Evolutionary conservation across 2,329 filamentous ascomycete genomes (phyloP).

Genomic region (Coleophoma cylindrospora): DNA sequence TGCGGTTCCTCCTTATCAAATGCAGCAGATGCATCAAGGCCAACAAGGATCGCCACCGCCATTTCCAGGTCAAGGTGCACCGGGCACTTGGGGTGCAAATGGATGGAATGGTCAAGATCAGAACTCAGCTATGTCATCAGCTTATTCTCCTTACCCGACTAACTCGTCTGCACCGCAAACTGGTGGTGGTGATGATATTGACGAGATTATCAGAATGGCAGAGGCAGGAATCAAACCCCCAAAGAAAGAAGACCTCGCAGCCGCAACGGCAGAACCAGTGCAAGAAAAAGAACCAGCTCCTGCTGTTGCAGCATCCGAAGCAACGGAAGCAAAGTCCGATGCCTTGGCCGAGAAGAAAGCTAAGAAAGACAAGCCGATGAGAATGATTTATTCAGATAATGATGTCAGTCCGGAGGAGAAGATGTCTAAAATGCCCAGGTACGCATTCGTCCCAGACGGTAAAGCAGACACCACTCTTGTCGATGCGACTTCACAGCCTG

Average conservation of each 20-base stretch:
- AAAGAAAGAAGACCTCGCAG: conserved; percentile 33
- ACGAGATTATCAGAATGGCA: conserved; percentile 59
- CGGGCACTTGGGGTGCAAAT: conserved; percentile 28
- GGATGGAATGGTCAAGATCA: conserved; percentile 30
- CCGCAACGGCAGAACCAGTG: conserved; percentile 35
- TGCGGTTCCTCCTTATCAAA: conserved; percentile 40
- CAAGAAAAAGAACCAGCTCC: conserved; percentile 27
- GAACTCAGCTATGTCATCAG: conserved; percentile 31
- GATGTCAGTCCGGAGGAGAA: conserved; percentile 83
- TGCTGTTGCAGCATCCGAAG: conserved; percentile 27
- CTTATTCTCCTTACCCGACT: conserved; percentile 28
- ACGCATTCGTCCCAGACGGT: conserved; percentile 55
- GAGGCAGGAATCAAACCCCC: conserved; percentile 53
- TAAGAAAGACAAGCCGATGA: conserved; percentile 64
- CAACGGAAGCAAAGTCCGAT: conserved; percentile 27
- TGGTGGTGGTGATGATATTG: conserved; percentile 51
- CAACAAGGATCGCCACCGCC: conserved; percentile 24
- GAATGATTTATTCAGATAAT: conserved; percentile 78
- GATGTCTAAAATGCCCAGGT: conserved; percentile 74
- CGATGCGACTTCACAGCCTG: conserved; percentile 16
- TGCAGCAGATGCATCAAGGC: conserved; percentile 53
- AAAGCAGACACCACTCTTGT: conserved; percentile 26
- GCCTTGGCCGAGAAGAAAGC: conserved; percentile 53
- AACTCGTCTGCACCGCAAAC: conserved; percentile 31
- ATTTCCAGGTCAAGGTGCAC: conserved; percentile 14